Evolutionary conservation across 805 yeast genomes (phyloP).

Genomic region (Saccharomycopsis babjevae): DNA sequence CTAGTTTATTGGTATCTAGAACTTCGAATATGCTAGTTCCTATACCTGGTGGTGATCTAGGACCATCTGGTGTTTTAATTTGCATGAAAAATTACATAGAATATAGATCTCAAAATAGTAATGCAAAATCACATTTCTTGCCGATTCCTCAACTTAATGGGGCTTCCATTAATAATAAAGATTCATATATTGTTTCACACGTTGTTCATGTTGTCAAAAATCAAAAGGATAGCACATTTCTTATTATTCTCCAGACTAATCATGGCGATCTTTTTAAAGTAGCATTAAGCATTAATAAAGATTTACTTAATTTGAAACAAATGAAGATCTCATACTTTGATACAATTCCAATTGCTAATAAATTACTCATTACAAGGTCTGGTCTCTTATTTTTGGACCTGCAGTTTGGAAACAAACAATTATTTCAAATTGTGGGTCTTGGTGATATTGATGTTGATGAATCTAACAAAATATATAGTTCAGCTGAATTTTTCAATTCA

Average conservation of each 20-base stretch:
- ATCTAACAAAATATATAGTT: conserved; percentile 22
- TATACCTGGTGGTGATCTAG: conserved; percentile 64
- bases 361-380: conserved; percentile 52
- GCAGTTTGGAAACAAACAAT: conserved; percentile 48
- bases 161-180: conserved; percentile 18
- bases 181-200: conserved; percentile 38
- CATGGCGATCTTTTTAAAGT: conserved; percentile 71
- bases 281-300: conserved; percentile 36
- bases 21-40: conserved; percentile 47
- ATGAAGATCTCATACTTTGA: conserved; percentile 65
- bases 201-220: conserved; percentile 57
- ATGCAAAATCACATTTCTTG: conserved; percentile 28
- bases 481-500: conserved; percentile 24
- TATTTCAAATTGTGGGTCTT: conserved; percentile 72
- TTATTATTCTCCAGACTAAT: conserved; percentile 58
- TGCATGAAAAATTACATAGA: conserved; percentile 47
- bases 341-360: conserved; percentile 49
- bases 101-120: conserved; percentile 34
- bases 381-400: conserved; percentile 69
- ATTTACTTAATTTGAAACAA: conserved; percentile 24
- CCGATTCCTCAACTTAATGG: conserved; percentile 42
- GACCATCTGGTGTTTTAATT: conserved; percentile 59
- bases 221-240: conserved; percentile 33
- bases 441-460: conserved; percentile 46
- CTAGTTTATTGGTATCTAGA: conserved; percentile 30